phyloP scores from a whole-genome alignment of 2,329 filamentous ascomycete species.

The Cordyceps javanica region DNA sequence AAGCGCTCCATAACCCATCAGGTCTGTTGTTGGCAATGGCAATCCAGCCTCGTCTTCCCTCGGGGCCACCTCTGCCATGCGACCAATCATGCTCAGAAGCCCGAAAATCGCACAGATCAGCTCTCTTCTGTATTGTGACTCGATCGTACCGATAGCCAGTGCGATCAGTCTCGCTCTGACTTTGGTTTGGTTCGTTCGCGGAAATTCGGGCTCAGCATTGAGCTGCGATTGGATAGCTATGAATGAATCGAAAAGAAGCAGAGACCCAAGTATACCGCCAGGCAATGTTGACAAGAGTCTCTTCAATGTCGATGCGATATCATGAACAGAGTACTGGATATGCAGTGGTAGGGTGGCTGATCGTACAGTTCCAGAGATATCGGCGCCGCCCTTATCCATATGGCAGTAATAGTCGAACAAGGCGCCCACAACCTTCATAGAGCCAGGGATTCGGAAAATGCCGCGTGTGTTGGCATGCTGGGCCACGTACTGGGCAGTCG shows the following conservation, averaged over 20 bases:
- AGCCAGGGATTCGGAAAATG: constrained; percentile 59
- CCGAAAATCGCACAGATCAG: constrained; percentile 63
- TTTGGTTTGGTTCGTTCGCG: constrained; percentile 47
- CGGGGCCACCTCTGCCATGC: constrained; percentile 46
- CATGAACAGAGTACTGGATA: constrained; percentile 54
- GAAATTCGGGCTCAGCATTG: constrained; percentile 43
- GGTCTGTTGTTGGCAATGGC: constrained; percentile 47
- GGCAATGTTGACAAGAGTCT: constrained; percentile 56
- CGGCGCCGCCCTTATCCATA: constrained; percentile 39
- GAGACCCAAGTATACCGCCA: constrained; percentile 59
- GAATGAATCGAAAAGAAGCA: constrained; percentile 55
- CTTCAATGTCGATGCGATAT: constrained; percentile 64
- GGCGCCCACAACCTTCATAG: constrained; percentile 46
- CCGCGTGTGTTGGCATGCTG: constrained; percentile 51
- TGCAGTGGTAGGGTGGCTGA: constrained; percentile 54
- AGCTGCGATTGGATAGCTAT: constrained; percentile 55
- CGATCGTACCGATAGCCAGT: constrained; percentile 53
- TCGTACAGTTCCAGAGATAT: constrained; percentile 52
- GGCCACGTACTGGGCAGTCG: constrained; percentile 57
- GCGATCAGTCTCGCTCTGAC: constrained; percentile 60
- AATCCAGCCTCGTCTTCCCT: constrained; percentile 46
- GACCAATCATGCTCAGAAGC: constrained; percentile 54
- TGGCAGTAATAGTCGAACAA: constrained; percentile 59
- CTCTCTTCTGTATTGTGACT: constrained; percentile 54
- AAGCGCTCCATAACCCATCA: constrained; percentile 59